Evolutionary conservation across 768 basidiomycete species (phyloP).

Genomic region (Lentinula sp.): DNA sequence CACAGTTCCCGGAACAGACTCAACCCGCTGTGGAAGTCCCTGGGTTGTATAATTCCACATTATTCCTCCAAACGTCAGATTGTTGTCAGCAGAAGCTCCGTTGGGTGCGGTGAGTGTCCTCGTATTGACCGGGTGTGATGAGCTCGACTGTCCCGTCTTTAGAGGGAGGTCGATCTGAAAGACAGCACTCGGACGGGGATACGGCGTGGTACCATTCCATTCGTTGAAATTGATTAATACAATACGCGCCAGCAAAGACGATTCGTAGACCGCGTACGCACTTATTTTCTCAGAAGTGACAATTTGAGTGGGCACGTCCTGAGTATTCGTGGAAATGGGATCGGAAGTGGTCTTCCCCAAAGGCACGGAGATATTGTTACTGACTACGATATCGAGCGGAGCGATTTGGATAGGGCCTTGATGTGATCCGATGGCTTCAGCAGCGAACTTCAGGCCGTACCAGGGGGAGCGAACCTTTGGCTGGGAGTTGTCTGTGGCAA

Average conservation of each 20-base stretch:
- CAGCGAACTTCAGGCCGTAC: constrained; percentile 3
- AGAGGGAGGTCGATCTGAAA: background rate
- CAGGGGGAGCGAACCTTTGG: background rate
- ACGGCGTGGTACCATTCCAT: background rate
- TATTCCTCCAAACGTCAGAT: background rate
- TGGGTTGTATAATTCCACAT: constrained; percentile 5
- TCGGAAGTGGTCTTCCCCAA: background rate
- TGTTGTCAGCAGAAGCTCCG: background rate
- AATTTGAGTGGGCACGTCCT: background rate
- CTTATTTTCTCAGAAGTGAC: background rate
- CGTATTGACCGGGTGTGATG: background rate
- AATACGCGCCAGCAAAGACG: background rate
- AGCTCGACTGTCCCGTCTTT: background rate
- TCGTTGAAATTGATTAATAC: background rate
- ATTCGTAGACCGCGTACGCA: constrained; percentile 1
- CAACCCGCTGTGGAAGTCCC: background rate
- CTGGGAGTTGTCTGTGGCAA: background rate
- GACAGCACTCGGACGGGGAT: background rate
- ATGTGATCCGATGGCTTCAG: constrained; percentile 1
- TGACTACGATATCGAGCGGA: background rate
- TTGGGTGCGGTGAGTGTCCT: background rate
- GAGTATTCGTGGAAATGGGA: background rate
- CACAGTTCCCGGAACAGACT: background rate
- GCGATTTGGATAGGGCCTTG: constrained; percentile 2
- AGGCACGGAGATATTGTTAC: background rate